These are phyloP conservation scores for Coccinonectria pachysandricola DNA, from an alignment of 2,329 filamentous ascomycete species.

Conservation along the genomic window DNA sequence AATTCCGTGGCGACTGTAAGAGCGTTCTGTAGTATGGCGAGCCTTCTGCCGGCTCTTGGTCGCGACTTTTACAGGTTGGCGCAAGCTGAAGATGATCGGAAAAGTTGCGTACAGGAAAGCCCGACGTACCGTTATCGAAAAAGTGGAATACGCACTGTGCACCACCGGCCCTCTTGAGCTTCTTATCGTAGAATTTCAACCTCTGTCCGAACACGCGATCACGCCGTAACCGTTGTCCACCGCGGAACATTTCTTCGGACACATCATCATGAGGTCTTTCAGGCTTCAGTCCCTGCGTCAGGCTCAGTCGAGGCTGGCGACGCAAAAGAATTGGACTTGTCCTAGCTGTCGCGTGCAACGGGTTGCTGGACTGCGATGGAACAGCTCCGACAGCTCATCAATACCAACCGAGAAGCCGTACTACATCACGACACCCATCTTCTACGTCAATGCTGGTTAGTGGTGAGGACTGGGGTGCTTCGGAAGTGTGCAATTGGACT, in stretches of 20 bases:
- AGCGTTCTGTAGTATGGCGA: background rate
- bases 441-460: slow-evolving; percentile 92
- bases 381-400: slow-evolving; percentile 20
- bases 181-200: slow-evolving; percentile 13
- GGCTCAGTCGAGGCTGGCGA: slow-evolving; percentile 8
- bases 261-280: slow-evolving; percentile 19
- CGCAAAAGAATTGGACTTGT: slow-evolving; percentile 18
- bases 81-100: slow-evolving; percentile 10
- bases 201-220: no score
- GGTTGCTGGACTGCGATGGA: slow-evolving; percentile 19
- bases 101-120: slow-evolving; percentile 7
- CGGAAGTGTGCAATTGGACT: no score
- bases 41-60: no score
- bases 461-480: background rate
- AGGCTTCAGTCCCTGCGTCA: slow-evolving; percentile 16
- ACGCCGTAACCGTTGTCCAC: no score
- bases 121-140: slow-evolving; percentile 13
- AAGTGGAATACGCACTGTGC: slow-evolving; percentile 11
- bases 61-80: slow-evolving; percentile 7
- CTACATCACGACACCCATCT: slow-evolving; percentile 94
- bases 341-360: slow-evolving; percentile 18
- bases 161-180: background rate
- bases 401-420: slow-evolving; percentile 56
- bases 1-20: background rate
- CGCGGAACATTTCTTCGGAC: no score